Conservation (phyloP, 805 yeast genomes). For the Torulaspora quercuum region DNA sequence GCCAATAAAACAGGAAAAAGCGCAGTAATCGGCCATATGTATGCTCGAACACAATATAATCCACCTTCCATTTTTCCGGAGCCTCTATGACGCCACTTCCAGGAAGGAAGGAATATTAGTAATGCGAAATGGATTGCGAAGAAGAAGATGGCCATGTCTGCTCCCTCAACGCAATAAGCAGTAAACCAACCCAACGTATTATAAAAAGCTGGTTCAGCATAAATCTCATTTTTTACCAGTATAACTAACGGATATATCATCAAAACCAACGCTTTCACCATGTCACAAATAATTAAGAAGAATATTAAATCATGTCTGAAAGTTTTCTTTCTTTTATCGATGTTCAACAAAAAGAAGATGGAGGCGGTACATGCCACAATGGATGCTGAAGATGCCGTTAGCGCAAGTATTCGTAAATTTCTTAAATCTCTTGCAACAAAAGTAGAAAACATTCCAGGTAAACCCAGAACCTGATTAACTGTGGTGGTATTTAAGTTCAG, state of each 20-base stretch:
- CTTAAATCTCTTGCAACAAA: constrained; percentile 19
- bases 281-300: constrained; percentile 66
- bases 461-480: constrained; percentile 31
- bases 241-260: constrained; percentile 66
- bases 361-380: constrained; percentile 54
- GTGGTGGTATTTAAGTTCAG: constrained; percentile 30
- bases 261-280: constrained; percentile 66
- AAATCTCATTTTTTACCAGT: constrained; percentile 41
- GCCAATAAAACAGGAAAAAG: constrained; percentile 66
- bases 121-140: constrained; percentile 82
- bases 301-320: constrained; percentile 71
- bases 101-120: constrained; percentile 62
- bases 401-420: constrained; percentile 41
- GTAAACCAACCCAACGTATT: constrained; percentile 78
- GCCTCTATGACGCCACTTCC: constrained; percentile 40
- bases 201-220: constrained; percentile 50
- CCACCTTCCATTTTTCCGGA: constrained; percentile 66
- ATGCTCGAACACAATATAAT: constrained; percentile 52
- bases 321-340: constrained; percentile 58
- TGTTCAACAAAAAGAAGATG: constrained; percentile 56
- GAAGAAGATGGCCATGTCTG: constrained; percentile 75
- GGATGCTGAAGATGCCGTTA: constrained; percentile 49
- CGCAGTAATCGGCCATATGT: constrained; percentile 56
- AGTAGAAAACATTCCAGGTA: constrained; percentile 36
- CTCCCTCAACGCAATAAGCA: constrained; percentile 76